phyloP scores from a whole-genome alignment of 2,329 filamentous ascomycete species.

The Phyllosticta capitalensis region DNA sequence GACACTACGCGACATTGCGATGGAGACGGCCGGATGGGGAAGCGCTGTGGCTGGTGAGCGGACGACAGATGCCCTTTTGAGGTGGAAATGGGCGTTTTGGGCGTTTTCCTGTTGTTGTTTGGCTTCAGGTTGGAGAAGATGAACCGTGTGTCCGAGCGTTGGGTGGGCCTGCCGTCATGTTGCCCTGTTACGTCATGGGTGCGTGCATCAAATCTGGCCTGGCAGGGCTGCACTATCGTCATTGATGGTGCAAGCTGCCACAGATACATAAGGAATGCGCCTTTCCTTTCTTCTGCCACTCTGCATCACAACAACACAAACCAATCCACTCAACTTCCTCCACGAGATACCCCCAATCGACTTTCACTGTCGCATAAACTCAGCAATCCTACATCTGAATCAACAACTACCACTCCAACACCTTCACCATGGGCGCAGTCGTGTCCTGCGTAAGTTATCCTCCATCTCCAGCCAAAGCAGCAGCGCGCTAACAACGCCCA shows the following conservation, averaged over 20 bases:
- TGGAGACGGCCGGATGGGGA: not conserved
- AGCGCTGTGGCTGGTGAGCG: not conserved
- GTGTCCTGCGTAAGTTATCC: conserved; percentile 64
- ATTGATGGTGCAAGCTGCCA: not conserved
- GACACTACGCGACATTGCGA: not conserved
- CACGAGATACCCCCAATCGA: not conserved
- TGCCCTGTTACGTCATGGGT: not conserved
- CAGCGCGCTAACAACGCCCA: conserved; percentile 14
- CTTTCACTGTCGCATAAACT: not conserved
- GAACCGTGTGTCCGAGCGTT: not conserved
- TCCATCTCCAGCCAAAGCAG: not conserved
- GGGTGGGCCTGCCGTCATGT: not conserved
- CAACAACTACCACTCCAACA: conserved; percentile 11
- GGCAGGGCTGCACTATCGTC: not conserved
- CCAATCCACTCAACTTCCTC: not conserved
- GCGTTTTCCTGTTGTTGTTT: not conserved
- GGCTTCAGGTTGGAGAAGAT: not conserved
- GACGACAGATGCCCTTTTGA: not conserved
- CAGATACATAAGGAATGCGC: not conserved
- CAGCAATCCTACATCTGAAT: not conserved
- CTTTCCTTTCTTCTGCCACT: not conserved
- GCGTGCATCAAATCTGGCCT: no score
- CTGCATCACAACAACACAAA: not conserved
- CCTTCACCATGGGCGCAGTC: conserved; percentile 65
- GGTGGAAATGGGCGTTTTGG: not conserved